Base-by-base conservation (phyloP, 768 basidiomycete species). In the Boletellus sp. region DNA sequence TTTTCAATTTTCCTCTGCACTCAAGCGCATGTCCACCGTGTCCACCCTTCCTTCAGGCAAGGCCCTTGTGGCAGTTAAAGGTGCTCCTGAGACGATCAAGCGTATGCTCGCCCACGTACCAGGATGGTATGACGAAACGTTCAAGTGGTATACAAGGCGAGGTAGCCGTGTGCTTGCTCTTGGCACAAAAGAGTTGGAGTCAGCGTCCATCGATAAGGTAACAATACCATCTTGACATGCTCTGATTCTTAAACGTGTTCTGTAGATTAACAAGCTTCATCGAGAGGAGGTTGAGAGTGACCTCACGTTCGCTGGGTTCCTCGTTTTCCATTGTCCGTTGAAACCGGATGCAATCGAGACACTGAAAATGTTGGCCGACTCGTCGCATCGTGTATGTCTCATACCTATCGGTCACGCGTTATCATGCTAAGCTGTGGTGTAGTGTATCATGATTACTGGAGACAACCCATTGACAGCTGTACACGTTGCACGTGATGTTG, bases 381-480 rank as follows among this genome's bases (percentile, higher is more conserved):
- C 95, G 8, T 96, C 94, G 0, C 96, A 99, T 70, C 81, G 96
- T 34, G 94, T 96, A 73, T 78, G 8, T 47, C 34, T 38, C 36
- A 9, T 31, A 16, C 24, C 6, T 11, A 6, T 24, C 19, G 34
- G 3, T 31, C 24, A 19, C 6, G 17, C 9, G 28, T 1, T 17
- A 35, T 42, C 38, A 32, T 44, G 8, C 56, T 42, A 4, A 48
- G 26, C 16, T 45, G 38, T 16, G 5, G 6, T 47, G 28, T 20
- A 96, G 93, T 98, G 96, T 66, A 77, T 98, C 50, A 99, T 99
- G 96, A 99, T 99, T 55, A 99, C 96, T 40, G 96, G 96, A 33
- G 96, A 99, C 68, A 98, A 98, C 67, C 96, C 96, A 8, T 72
- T 99, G 46, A 99, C 96, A 0, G 96, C 96, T 8, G 85, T 90